Percentiles rank a stretch among this genome's conserved stretches.
phyloP scores from a whole-genome alignment of 2,329 filamentous ascomycete genomes.

The Lasiodiplodia sp. region DNA sequence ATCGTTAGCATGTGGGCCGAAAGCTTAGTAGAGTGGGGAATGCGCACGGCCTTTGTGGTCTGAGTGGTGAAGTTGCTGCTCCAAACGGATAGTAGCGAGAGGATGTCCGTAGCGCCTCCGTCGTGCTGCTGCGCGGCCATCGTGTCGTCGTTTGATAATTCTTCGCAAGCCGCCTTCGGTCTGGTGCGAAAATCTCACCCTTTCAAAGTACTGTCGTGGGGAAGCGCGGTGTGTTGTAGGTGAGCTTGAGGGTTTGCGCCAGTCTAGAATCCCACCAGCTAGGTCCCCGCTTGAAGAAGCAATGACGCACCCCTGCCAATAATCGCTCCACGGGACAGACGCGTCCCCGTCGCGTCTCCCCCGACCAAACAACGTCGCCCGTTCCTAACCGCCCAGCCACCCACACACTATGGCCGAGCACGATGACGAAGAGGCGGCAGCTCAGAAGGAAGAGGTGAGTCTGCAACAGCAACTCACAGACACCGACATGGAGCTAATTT shows the following conservation, averaged over 20 bases:
- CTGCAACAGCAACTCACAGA: neutral
- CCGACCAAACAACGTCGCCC: neutral
- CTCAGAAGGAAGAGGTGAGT: conserved; percentile 44
- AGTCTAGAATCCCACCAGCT: neutral
- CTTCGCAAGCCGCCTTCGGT: neutral
- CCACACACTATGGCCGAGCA: conserved; percentile 28
- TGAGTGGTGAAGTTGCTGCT: conserved; percentile 44
- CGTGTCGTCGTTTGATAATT: neutral
- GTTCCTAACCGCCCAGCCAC: neutral
- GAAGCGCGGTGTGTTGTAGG: conserved; percentile 1
- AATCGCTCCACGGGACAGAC: neutral
- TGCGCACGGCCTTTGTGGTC: conserved; percentile 26
- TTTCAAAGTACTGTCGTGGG: neutral
- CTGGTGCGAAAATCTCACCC: neutral
- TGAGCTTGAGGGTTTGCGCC: neutral
- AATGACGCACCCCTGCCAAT: conserved; percentile 10
- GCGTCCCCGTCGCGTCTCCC: conserved; percentile 26
- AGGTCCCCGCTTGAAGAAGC: neutral
- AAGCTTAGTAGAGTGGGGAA: conserved; percentile 1
- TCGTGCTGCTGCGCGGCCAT: conserved; percentile 15
- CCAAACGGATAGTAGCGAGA: conserved; percentile 41
- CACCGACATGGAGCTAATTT: neutral
- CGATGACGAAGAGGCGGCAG: conserved; percentile 34
- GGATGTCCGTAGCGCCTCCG: conserved; percentile 28
- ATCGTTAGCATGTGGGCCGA: conserved; percentile 9